A percentile compares a stretch with the other conserved stretches of the same genome.
phyloP scores from a whole-genome alignment of 2,329 filamentous ascomycete genomes.

The Xylariales sp. region DNA sequence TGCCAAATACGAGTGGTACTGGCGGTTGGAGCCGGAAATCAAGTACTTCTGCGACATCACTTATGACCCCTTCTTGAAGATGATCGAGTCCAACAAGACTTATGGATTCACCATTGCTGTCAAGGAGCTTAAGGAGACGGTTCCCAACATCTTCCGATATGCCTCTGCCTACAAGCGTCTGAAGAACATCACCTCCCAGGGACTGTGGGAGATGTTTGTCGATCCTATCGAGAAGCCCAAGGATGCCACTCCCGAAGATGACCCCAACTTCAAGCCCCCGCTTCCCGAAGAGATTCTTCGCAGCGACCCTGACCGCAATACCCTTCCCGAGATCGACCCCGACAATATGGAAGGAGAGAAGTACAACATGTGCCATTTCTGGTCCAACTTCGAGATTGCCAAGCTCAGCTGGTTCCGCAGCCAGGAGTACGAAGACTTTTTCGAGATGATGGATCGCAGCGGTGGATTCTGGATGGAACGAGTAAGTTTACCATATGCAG shows the following conservation, averaged over 20 bases:
- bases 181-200: constrained; percentile 86
- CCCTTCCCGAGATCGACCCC: constrained; percentile 76
- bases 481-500: constrained; percentile 45
- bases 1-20: constrained; percentile 99
- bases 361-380: constrained; percentile 99
- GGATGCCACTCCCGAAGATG: constrained; percentile 53
- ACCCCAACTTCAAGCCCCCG: constrained; percentile 60
- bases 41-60: constrained; percentile 99
- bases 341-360: constrained; percentile 96
- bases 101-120: constrained; percentile 99
- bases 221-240: constrained; percentile 65
- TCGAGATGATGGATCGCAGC: constrained; percentile 97
- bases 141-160: constrained; percentile 97
- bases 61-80: constrained; percentile 94
- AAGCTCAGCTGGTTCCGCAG: constrained; percentile 93
- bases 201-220: constrained; percentile 98
- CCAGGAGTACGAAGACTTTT: constrained; percentile 96
- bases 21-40: constrained; percentile 98
- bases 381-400: constrained; percentile 99
- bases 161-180: constrained; percentile 95
- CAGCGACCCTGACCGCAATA: constrained; percentile 66
- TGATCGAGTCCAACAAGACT: constrained; percentile 93
- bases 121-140: constrained; percentile 95
- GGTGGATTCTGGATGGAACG: constrained; percentile 99
- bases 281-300: constrained; percentile 79